These are phyloP conservation scores for Tolypocladium album DNA, from an alignment of 2,329 filamentous ascomycete species.

Conservation along the genomic window DNA sequence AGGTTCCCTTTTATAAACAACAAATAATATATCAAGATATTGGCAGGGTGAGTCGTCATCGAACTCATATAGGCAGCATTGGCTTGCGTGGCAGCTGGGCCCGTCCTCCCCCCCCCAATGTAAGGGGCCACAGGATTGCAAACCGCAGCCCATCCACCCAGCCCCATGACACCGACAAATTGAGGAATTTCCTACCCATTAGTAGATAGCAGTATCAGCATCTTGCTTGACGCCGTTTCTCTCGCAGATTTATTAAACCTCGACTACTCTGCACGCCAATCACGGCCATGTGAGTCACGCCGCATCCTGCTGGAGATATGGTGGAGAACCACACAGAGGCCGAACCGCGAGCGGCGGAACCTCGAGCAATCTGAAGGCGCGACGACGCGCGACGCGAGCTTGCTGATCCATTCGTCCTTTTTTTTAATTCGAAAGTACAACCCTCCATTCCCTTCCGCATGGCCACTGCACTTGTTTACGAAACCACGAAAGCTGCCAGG, in stretches of 20 bases:
- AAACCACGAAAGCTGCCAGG: neutral
- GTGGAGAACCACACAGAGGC: neutral
- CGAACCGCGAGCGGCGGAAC: neutral
- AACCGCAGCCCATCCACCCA: too few relatives aligned
- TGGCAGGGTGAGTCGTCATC: too few relatives aligned
- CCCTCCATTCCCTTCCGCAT: neutral
- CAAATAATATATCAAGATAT: too few relatives aligned
- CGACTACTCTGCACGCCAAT: neutral
- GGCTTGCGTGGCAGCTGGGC: too few relatives aligned
- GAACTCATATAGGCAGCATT: too few relatives aligned
- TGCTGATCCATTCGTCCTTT: neutral
- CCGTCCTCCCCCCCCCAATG: too few relatives aligned
- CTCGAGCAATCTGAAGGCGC: neutral
- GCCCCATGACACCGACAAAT: too few relatives aligned
- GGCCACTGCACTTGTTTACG: neutral
- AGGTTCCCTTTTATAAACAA: too few relatives aligned
- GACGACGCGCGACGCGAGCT: neutral
- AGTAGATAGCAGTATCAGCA: neutral
- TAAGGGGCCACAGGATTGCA: too few relatives aligned
- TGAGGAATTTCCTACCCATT: too few relatives aligned
- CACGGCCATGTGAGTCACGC: neutral
- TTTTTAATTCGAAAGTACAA: neutral
- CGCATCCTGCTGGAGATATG: neutral
- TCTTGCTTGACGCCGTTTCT: neutral
- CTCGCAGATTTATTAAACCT: neutral